Evolutionary conservation across 208 protist genomes (phyloP).

Genomic region (Leishmania guyanensis): DNA sequence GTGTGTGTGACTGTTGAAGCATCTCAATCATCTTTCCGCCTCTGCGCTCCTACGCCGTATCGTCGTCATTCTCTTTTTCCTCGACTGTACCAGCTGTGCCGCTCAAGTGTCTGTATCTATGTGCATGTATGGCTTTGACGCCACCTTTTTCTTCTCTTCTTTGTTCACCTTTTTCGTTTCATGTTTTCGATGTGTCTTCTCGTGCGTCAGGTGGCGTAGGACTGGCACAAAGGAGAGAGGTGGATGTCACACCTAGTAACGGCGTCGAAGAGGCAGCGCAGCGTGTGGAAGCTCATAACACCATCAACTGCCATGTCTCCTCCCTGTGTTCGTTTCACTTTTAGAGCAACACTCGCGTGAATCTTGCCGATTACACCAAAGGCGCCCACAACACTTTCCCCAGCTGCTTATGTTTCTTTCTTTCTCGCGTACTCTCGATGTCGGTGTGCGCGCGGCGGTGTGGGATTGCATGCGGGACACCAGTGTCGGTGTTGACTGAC

Average conservation of each 20-base stretch:
- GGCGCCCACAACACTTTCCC: neutral
- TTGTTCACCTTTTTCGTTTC: slow-evolving; percentile 4
- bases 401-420: neutral
- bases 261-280: neutral
- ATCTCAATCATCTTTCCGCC: neutral
- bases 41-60: neutral
- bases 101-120: neutral
- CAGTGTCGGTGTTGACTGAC: neutral
- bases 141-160: neutral
- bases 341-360: neutral
- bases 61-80: neutral
- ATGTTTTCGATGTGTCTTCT: neutral
- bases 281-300: neutral
- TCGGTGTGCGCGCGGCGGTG: neutral
- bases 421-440: neutral
- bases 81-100: neutral
- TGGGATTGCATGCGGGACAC: neutral
- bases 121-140: neutral
- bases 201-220: neutral
- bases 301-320: neutral
- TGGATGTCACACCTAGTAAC: neutral
- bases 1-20: neutral
- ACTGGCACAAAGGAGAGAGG: too few relatives aligned
- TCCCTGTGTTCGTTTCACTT: neutral
- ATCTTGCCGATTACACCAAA: neutral